Evolutionary conservation across 2,329 filamentous ascomycete genomes (phyloP), one percentile per base, ranked within the genome.

Genomic region (Basipetospora sp.): DNA sequence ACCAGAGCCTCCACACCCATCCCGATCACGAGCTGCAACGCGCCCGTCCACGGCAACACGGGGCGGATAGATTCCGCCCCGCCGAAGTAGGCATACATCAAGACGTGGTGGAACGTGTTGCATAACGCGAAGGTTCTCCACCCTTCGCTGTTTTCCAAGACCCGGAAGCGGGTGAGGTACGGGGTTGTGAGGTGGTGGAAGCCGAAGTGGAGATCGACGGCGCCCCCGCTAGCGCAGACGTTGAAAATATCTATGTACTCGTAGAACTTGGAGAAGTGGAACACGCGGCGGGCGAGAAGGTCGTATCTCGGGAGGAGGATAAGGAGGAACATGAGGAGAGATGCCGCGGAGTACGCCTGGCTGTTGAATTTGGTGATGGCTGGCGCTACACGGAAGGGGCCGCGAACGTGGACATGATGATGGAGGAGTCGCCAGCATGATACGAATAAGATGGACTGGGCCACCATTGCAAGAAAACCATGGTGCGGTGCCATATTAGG

Each of bases 1-100:
- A 44, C 39, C 34, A 27, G 32, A 22, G 15, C 27, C 19, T 45
- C 42, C 11, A 36, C 35, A 29, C 26, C 31, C 26, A 45, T 43
- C 11, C 36, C 42, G 26, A 39, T 39, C 6, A 38, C 18, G 8
- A 45, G 39, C 26, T 45, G 43, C 16, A 37, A 22, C 19, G 35
- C 31, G 5, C 43, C 43, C 3, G 42, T 44, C 25, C 38, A 38
- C 3, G 20, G 39, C 33, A 44, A 34, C 10, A 39, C 38, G 14
- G 33, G 36, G 10, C 44, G 36, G 16, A 37, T 20, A 22, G 39
- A 31, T 31, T 30, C 34, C 10, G 31, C 41, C 17, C 52, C 49
- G 20, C 49, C 51, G 43, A 54, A 55, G 36, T 50, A 55, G 2
- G 47, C 45, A 38, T 53, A 54, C 52, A 53, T 53, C 31, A 52